Evolutionary conservation across 129 eudicot genomes (phyloP), one percentile per base, ranked within the genome.

Genomic region (Flaveria robusta): DNA sequence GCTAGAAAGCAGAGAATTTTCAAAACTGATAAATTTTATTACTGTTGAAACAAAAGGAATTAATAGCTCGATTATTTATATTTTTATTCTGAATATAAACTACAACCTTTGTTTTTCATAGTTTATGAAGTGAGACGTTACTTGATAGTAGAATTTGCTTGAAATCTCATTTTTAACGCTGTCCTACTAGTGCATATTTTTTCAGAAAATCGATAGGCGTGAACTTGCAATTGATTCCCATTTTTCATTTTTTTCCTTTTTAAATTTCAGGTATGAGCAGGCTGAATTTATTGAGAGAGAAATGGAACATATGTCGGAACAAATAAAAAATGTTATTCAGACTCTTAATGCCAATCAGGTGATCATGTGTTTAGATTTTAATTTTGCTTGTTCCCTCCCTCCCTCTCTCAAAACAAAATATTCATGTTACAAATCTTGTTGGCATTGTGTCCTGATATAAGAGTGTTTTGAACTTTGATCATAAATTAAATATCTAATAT

Each of bases 201-300:
- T 54, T 72, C 5, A 31, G 34, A 7, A 54, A 72, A 54, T 18
- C 6, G 9, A 52, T 49, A 16, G 55, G 66, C 51, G 31, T 73
- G 41, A 52, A 54, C 31, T 14, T 3, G 58, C 47, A 29, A 19
- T 13, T 55, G 41, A 14, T 27, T 11, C 26, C 13, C 11, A 15
- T 1, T 5, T 59, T 74, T 9, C 52, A 11, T 16, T 14, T 60
- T 68, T 15, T 20, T 19, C 13, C 9, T 13, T 31, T 39, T 20
- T 63, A 8, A 43, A 37, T 54, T 80, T 75, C 92, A 94, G 99
- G 97, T 94, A 88, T 78, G 97, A 94, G 84, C 99, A 89, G 78
- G 91, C 96, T 81, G 97, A 91, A 78, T 72, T 88, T 67, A 76
- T 91, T 11, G 99, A 94, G 84, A 89, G 96, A 81, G 99, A 91